Base-by-base conservation (phyloP, 345 rosid genomes). In the Arabis hirsuta region DNA sequence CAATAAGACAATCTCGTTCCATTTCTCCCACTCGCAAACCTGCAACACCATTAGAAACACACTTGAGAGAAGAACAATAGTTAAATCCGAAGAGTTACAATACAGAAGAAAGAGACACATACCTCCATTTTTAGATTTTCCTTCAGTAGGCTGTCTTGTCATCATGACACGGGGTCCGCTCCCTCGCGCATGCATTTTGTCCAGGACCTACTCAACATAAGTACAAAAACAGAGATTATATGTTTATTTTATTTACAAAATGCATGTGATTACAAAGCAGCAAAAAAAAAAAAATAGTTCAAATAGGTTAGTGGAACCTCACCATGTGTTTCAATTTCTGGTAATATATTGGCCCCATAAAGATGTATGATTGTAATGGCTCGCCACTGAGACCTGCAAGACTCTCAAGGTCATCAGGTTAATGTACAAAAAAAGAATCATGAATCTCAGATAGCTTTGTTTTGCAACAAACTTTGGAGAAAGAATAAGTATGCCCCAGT, bases 311-410 rank as follows among this genome's bases (percentile, higher is more conserved):
- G 10, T 43, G 73, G 52, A 80, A 81, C 65, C 86, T 82, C 34
- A 91, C 98, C 98, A 91, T 94, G 65, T 94, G 98, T 78, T 94
- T 94, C 68, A 94, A 47, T 82, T 91, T 94, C 83, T 94, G 98
- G 87, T 94, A 91, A 86, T 94, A 94, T 74, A 94, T 88, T 46
- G 98, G 97, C 36, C 97, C 98, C 96, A 91, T 94, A 80, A 94
- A 94, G 57, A 94, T 87, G 79, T 89, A 94, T 6, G 97, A 82
- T 71, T 94, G 88, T 61, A 94, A 78, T 36, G 98, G 97, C 73
- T 83, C 79, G 27, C 97, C 98, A 22, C 96, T 86, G 74, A 94
- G 84, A 69, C 98, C 96, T 94, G 85, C 50, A 67, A 39, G 78
- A 79, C 61, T 56, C 59, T 47, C 50, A 59, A 31, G 46, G 69